phyloP scores from a whole-genome alignment of 2,329 filamentous ascomycete genomes.

The Westerdykella sp. region DNA sequence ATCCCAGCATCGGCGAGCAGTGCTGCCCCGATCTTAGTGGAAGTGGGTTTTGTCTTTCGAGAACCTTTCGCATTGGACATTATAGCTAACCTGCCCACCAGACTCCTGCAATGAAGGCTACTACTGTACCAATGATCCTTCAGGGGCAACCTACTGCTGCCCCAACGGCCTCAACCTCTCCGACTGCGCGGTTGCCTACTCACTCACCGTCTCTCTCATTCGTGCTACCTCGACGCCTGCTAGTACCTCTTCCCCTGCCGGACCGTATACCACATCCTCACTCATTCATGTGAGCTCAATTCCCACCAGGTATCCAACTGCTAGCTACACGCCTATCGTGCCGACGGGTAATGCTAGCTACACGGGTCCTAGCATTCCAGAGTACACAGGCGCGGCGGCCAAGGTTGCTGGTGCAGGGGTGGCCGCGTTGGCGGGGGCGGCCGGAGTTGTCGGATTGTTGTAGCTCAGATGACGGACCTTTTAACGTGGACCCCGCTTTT shows the following conservation, averaged over 20 bases:
- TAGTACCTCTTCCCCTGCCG: not conserved
- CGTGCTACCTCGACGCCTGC: conserved; percentile 35
- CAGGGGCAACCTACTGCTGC: conserved; percentile 55
- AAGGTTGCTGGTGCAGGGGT: conserved; percentile 12
- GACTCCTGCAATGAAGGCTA: conserved; percentile 57
- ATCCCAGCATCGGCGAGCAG: conserved; percentile 46
- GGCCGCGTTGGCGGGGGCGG: conserved; percentile 15
- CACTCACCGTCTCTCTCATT: conserved; percentile 46
- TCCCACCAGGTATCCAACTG: conserved; percentile 4
- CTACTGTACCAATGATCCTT: conserved; percentile 55
- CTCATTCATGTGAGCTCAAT: conserved; percentile 7
- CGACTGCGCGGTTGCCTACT: conserved; percentile 50
- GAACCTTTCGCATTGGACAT: not conserved
- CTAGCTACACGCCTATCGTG: not conserved
- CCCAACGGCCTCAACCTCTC: conserved; percentile 50
- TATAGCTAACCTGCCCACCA: conserved; percentile 21
- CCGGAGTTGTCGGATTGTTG: conserved; percentile 9
- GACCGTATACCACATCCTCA: conserved; percentile 4
- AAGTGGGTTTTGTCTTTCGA: conserved; percentile 41
- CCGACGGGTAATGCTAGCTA: conserved; percentile 9
- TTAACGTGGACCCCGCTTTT: too few species aligned
- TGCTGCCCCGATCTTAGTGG: conserved; percentile 55
- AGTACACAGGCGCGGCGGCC: conserved; percentile 13
- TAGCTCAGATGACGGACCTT: not conserved
- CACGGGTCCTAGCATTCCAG: conserved; percentile 4